Conservation (phyloP, 257 asterid genomes). For the Fraxinus pennsylvanica region DNA sequence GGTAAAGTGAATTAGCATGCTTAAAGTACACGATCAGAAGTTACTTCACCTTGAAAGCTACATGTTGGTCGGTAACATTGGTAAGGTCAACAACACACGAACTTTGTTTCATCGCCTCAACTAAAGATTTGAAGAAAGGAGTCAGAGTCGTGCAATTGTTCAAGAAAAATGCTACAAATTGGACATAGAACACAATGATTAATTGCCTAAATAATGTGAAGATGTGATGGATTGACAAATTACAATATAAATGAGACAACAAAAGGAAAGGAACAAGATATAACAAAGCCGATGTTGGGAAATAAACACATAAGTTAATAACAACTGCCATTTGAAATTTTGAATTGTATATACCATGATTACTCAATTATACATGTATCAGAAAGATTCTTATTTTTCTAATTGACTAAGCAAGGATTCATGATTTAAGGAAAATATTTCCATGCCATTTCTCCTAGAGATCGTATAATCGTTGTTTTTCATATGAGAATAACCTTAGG, state of each 20-base stretch:
- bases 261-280: neutral
- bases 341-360: neutral
- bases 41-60: conserved; percentile 78
- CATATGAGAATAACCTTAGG: neutral
- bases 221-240: conserved; percentile 7
- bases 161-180: neutral
- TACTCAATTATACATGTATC: conserved; percentile 1
- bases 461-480: neutral
- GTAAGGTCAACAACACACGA: conserved; percentile 60
- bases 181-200: conserved; percentile 15
- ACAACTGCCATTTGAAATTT: neutral
- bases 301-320: neutral
- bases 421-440: neutral
- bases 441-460: neutral
- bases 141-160: conserved; percentile 23
- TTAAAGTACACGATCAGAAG: conserved; percentile 21
- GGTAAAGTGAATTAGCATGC: neutral
- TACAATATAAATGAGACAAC: neutral
- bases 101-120: conserved; percentile 84
- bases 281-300: neutral
- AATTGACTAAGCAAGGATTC: neutral
- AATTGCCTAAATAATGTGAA: conserved; percentile 4
- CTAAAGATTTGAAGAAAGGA: conserved; percentile 42
- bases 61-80: conserved; percentile 72
- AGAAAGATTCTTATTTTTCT: neutral